phyloP scores from a whole-genome alignment of 257 asterid genomes.

The Leptodermis oblonga region DNA sequence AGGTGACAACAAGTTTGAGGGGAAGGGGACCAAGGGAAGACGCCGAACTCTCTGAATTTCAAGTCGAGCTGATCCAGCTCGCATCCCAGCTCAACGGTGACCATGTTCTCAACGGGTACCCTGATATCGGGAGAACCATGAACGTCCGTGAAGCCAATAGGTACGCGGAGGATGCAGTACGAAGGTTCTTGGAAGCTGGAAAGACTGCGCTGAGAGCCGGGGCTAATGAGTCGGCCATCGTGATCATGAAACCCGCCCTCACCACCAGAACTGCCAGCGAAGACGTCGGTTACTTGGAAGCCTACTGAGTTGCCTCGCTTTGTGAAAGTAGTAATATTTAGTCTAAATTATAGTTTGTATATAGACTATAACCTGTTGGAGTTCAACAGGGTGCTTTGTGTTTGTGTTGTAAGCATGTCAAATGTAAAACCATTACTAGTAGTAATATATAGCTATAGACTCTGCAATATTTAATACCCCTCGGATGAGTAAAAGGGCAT shows the following conservation, averaged over 20 bases:
- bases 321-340: background rate
- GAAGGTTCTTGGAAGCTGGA: slow-evolving; percentile 90
- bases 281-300: slow-evolving; percentile 19
- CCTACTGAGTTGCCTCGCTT: slow-evolving; percentile 29
- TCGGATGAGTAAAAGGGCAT: background rate
- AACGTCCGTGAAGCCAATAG: slow-evolving; percentile 54
- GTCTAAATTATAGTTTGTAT: slow-evolving; percentile 4
- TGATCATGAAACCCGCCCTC: slow-evolving; percentile 85
- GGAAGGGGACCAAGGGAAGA: slow-evolving; percentile 75
- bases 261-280: slow-evolving; percentile 48
- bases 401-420: slow-evolving; percentile 4
- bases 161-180: slow-evolving; percentile 81
- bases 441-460: background rate
- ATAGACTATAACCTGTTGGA: background rate
- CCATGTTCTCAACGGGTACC: slow-evolving; percentile 66
- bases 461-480: background rate
- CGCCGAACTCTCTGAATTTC: slow-evolving; percentile 65
- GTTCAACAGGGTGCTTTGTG: background rate
- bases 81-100: slow-evolving; percentile 96
- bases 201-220: slow-evolving; percentile 83
- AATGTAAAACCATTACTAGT: background rate
- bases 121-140: slow-evolving; percentile 71
- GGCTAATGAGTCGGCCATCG: slow-evolving; percentile 79
- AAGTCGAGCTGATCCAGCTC: slow-evolving; percentile 80
- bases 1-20: slow-evolving; percentile 53